Percentiles rank a stretch among this genome's conserved stretches.
Evolutionary conservation across 2,329 filamentous ascomycete genomes (phyloP).

Genomic region (Penicillium sp.): DNA sequence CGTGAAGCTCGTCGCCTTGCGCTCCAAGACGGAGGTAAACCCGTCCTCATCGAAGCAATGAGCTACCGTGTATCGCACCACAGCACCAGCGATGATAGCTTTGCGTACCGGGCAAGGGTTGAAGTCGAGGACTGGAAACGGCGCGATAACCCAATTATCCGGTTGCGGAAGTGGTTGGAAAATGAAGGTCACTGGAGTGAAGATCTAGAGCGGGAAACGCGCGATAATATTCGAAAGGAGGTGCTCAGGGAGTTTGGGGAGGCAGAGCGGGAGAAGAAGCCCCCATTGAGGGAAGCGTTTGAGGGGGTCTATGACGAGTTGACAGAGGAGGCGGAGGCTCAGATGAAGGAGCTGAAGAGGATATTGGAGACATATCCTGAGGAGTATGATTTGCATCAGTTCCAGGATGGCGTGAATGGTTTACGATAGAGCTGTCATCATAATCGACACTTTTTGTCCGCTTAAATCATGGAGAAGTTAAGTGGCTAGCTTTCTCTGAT

Average conservation of each 20-base stretch:
- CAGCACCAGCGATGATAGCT: slow-evolving; percentile 92
- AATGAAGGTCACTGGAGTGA: slow-evolving; percentile 75
- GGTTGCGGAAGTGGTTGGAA: slow-evolving; percentile 85
- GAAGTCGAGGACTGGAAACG: slow-evolving; percentile 94
- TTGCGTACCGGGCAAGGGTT: slow-evolving; percentile 83
- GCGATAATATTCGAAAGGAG: slow-evolving; percentile 60
- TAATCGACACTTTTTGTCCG: too few relatives aligned
- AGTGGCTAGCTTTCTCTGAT: too few relatives aligned
- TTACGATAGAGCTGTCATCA: too few relatives aligned
- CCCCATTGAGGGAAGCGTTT: slow-evolving; percentile 53
- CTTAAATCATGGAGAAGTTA: too few relatives aligned
- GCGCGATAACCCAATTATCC: slow-evolving; percentile 76
- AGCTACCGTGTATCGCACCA: slow-evolving; percentile 97
- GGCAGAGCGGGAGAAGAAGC: slow-evolving; percentile 51
- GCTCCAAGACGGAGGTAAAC: slow-evolving; percentile 67
- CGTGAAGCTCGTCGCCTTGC: slow-evolving; percentile 68
- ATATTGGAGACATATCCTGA: slow-evolving; percentile 77
- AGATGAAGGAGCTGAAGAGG: slow-evolving; percentile 65
- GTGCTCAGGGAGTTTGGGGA: slow-evolving; percentile 75
- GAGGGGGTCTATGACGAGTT: slow-evolving; percentile 82
- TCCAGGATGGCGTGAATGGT: slow-evolving; percentile 63
- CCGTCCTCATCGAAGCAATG: slow-evolving; percentile 88
- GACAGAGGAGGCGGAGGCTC: slow-evolving; percentile 65
- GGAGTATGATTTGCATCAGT: slow-evolving; percentile 76
- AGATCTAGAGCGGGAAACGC: slow-evolving; percentile 63